A percentile compares a stretch with the other conserved stretches of the same genome.
phyloP scores from a whole-genome alignment of 2,329 filamentous ascomycete genomes.

The Rutstroemia sydowiana region DNA sequence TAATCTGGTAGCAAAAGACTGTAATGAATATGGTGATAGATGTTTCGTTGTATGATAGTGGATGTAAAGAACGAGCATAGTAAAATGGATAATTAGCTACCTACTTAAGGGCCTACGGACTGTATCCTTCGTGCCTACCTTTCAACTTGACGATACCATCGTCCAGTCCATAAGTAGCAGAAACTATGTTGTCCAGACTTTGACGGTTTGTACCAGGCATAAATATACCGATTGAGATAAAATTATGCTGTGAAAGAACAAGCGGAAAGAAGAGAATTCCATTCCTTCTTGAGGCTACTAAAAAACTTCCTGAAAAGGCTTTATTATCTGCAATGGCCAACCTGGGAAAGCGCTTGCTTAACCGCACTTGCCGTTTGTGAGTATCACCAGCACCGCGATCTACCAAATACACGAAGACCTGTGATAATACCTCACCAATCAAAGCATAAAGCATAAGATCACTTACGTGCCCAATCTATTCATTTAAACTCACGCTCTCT shows the following conservation, averaged over 20 bases:
- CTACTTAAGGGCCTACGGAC: too few relatives aligned
- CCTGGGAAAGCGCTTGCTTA: constrained; percentile 4
- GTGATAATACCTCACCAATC: background rate
- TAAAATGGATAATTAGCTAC: background rate
- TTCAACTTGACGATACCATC: too few relatives aligned
- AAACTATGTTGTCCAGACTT: too few relatives aligned
- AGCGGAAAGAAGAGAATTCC: background rate
- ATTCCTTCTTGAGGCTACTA: background rate
- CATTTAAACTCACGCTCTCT: constrained; percentile 32
- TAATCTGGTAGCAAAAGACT: background rate
- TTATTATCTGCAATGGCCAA: background rate
- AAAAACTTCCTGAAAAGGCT: background rate
- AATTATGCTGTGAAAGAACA: too few relatives aligned
- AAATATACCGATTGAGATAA: too few relatives aligned
- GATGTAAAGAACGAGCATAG: background rate
- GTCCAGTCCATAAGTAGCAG: too few relatives aligned
- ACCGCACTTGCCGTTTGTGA: background rate
- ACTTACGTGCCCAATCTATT: background rate
- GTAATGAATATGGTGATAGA: background rate
- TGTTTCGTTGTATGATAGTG: background rate
- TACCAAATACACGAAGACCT: background rate
- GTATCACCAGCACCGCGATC: background rate
- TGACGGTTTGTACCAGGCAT: too few relatives aligned
- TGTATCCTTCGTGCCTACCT: background rate
- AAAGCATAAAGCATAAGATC: too few relatives aligned